Evolutionary conservation across 106 monocot species (phyloP), one percentile per base, ranked within the genome.

Genomic region (Dendrobium huoshanense): DNA sequence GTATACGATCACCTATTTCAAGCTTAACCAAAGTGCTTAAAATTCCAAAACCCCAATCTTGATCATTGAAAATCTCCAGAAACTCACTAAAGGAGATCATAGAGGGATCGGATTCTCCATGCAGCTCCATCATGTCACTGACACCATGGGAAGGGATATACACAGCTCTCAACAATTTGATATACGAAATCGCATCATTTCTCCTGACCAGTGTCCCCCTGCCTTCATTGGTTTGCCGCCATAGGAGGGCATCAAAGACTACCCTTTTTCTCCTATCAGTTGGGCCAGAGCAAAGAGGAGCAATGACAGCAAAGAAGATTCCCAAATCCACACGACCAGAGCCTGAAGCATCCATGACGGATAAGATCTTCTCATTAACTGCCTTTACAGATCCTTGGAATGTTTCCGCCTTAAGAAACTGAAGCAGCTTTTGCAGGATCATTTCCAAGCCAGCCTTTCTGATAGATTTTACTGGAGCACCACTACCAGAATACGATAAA

Each of bases 41-140:
- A 41, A 99, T 93, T 31, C 95, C 95, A 88, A 99, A 99, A n/a
- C 98, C 98, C 98, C 95, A 91, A 77, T 99, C 95, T 24, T 84
- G 89, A 78, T 99, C 98, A 88, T 95, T 87, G 82, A 99, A 99
- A 88, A 99, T 99, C 78, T 95, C 93, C 19, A 93, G 74, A 75
- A 95, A 99, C 81, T 95, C 95, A 17, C 84, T 18, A 75, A 85
- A 99, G 3, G 98, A 93, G 29, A 99, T 81, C 84, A 85, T 67
- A 6, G 95, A 89, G 67, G 88, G 74, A 70, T 99, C 91, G 13
- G 95, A 86, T 80, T 91, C 92, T 22, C 95, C 92, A 81, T 87
- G 95, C 77, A 95, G 45, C 80, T 99, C 98, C 85, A 92, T 77
- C 90, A 94, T 89, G 73, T 92, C 98, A 77, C 95, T 92, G 61